Conservation (phyloP, 257 asterid species). For the Ilex asprella region DNA sequence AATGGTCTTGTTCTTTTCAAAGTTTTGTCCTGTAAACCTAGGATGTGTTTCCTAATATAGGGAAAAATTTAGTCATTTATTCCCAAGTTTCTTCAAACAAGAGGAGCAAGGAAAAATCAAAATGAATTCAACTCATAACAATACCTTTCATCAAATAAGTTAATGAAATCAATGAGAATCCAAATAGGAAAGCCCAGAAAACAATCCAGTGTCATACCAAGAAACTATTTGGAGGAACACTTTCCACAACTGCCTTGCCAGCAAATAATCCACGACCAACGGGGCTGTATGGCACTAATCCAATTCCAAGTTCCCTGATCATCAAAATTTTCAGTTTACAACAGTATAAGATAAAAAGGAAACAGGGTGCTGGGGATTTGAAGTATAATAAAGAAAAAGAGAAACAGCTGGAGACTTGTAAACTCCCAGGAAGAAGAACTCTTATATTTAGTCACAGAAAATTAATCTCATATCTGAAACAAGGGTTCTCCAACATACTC, state of each 20-base stretch:
- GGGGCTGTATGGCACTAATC: constrained; percentile 47
- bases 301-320: constrained; percentile 44
- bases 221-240: constrained; percentile 27
- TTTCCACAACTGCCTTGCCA: constrained; percentile 42
- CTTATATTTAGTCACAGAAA: too few relatives aligned
- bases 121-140: neutral
- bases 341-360: too few relatives aligned
- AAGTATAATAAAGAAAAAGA: neutral
- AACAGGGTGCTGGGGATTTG: too few relatives aligned
- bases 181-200: too few relatives aligned
- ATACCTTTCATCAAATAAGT: too few relatives aligned
- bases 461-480: too few relatives aligned
- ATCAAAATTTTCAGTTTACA: neutral
- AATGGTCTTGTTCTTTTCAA: constrained; percentile 38
- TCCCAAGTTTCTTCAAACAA: neutral
- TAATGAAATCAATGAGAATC: neutral
- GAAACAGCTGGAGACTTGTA: too few relatives aligned
- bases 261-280: constrained; percentile 53
- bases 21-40: constrained; percentile 35
- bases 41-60: constrained; percentile 14
- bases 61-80: neutral
- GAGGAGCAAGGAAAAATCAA: neutral
- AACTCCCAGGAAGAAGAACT: too few relatives aligned
- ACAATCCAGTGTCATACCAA: constrained; percentile 24
- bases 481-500: too few relatives aligned